Percentiles rank a stretch among this genome's conserved stretches.
These are phyloP conservation scores for Penicillium decumbens DNA, from an alignment of 2,329 filamentous ascomycete species.

Conservation along the genomic window DNA sequence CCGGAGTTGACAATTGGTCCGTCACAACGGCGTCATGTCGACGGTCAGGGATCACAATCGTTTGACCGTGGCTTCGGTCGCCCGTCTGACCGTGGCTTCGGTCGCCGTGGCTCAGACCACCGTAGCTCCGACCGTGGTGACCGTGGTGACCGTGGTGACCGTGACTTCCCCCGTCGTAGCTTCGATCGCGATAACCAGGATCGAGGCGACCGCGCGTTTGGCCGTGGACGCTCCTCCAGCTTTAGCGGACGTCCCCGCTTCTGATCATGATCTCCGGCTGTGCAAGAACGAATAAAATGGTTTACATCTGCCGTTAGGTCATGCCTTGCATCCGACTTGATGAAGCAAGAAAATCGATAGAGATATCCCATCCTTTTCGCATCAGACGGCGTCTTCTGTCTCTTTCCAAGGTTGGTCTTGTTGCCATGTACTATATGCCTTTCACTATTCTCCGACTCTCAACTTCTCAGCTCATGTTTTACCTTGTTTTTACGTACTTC, in stretches of 20 bases:
- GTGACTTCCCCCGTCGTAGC: constrained; percentile 1
- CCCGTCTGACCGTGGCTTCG: constrained; percentile 1
- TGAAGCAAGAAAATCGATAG: constrained; percentile 12
- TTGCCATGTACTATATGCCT: constrained; percentile 17
- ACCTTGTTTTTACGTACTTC: constrained; percentile 6
- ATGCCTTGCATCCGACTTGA: neutral
- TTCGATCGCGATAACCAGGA: neutral
- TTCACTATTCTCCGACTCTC: constrained; percentile 8
- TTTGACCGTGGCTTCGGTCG: neutral
- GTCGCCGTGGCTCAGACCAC: neutral
- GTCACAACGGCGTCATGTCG: neutral
- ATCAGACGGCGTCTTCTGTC: constrained; percentile 28
- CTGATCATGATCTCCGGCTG: constrained; percentile 1
- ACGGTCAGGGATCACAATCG: neutral
- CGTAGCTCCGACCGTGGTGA: constrained; percentile 4
- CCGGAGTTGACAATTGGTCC: constrained; percentile 24
- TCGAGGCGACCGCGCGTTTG: neutral
- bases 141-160: neutral
- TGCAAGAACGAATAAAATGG: neutral
- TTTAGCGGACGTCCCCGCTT: constrained; percentile 7
- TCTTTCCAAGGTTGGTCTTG: constrained; percentile 1
- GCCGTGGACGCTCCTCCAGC: neutral
- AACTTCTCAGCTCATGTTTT: constrained; percentile 23
- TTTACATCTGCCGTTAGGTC: neutral
- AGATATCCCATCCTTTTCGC: constrained; percentile 19